These are phyloP conservation scores for Pelargonium myrrhifolium DNA, from an alignment of 441 rosid genomes.

Conservation along the genomic window DNA sequence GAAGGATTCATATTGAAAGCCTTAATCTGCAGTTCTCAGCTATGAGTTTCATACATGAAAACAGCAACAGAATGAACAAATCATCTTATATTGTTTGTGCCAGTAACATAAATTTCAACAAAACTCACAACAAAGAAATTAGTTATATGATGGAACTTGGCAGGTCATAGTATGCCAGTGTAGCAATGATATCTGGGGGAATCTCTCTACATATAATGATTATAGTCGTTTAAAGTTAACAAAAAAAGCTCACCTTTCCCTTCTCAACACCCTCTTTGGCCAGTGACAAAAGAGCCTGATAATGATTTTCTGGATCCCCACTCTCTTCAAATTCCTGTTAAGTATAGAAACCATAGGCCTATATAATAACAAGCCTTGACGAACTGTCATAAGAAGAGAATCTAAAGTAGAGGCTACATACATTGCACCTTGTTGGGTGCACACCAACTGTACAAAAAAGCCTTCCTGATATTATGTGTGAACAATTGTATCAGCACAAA, in stretches of 20 bases:
- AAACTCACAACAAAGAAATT: neutral
- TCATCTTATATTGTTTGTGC: neutral
- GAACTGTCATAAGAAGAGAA: constrained; percentile 9
- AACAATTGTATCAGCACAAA: constrained; percentile 1
- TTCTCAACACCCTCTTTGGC: constrained; percentile 79
- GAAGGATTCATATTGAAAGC: neutral
- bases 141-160: neutral
- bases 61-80: too few species aligned
- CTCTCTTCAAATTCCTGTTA: constrained; percentile 75
- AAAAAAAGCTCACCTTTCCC: constrained; percentile 55
- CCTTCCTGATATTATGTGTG: constrained; percentile 42
- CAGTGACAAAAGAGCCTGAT: constrained; percentile 59
- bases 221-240: neutral
- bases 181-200: neutral
- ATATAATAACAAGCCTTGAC: neutral
- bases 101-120: neutral
- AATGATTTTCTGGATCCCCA: constrained; percentile 82
- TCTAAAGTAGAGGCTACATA: constrained; percentile 16
- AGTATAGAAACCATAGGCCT: neutral
- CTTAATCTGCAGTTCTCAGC: neutral
- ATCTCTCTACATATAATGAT: neutral
- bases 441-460: constrained; percentile 91
- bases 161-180: neutral
- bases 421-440: constrained; percentile 95
- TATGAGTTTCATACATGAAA: neutral